These are phyloP conservation scores for Tetrapisispora phaffii DNA, from an alignment of 805 yeast genomes.

Conservation along the genomic window DNA sequence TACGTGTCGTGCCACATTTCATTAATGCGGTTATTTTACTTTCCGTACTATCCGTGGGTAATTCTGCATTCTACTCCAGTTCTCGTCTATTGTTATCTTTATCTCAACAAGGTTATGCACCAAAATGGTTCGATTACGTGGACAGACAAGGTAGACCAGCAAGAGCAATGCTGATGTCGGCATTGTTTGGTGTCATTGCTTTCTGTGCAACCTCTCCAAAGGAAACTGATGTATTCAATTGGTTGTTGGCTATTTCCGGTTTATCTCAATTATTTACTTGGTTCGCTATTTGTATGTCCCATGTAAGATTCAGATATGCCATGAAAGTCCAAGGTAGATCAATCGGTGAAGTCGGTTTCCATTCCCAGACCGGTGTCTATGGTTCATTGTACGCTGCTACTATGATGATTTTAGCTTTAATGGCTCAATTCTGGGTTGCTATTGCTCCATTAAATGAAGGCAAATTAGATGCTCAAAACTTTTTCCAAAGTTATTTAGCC, in stretches of 20 bases:
- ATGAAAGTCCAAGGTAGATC: conserved; percentile 44
- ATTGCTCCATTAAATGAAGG: conserved; percentile 40
- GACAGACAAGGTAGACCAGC: conserved; percentile 61
- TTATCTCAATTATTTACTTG: conserved; percentile 55
- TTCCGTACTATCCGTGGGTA: conserved; percentile 49
- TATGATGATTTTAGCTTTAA: conserved; percentile 41
- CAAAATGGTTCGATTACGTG: conserved; percentile 43
- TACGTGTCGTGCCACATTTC: conserved; percentile 49
- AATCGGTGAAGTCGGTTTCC: conserved; percentile 42
- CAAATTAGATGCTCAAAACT: conserved; percentile 32
- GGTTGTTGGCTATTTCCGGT: conserved; percentile 57
- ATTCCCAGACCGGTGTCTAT: conserved; percentile 40
- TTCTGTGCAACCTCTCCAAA: conserved; percentile 55
- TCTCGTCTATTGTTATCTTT: conserved; percentile 45
- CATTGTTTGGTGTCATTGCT: conserved; percentile 49
- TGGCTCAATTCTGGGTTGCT: conserved; percentile 61
- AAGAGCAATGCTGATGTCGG: conserved; percentile 40
- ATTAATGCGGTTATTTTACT: conserved; percentile 56
- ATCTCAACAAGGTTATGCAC: conserved; percentile 53
- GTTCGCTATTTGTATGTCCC: conserved; percentile 47
- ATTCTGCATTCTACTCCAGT: conserved; percentile 44
- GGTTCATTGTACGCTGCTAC: conserved; percentile 46
- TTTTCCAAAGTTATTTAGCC: conserved; percentile 40
- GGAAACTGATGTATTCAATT: conserved; percentile 48
- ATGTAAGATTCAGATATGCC: conserved; percentile 51